Evolutionary conservation across 2,329 filamentous ascomycete genomes (phyloP), one percentile per base, ranked within the genome.

Genomic region (Colletotrichum viniferum): DNA sequence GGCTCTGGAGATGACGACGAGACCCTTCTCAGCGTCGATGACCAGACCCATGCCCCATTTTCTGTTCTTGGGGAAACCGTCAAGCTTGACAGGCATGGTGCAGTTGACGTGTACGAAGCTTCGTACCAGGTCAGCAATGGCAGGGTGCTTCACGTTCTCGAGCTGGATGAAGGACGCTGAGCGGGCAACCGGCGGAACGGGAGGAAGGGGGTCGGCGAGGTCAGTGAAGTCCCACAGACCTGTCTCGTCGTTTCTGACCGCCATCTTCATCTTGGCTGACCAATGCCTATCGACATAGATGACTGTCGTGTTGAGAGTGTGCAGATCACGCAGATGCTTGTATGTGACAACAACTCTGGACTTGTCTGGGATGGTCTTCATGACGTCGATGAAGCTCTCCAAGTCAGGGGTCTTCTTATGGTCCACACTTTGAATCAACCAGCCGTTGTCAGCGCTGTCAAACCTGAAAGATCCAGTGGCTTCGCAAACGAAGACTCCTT

Each of bases 11-110:
- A 98, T 96, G 75, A 98, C 91, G 8, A 99, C 97, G 21, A 99
- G 89, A 21, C 97, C 97, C 86, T 98, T 96, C 76, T 97, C 95
- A 1, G 97, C 97, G 84, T 99, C 97, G 77, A 99, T 95, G n/a
- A 99, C 96, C 48, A 99, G 87, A 52, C 97, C 97, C 89, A 98
- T 98, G 1, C 97, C 97, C 86, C 96, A 97, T 85, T 98, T 97
- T 64, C 96, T 91, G 78, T 97, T 95, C 83, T 97, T 95, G 7
- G 97, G 97, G 83, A 98, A 99, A n/a, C 97, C 97, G 83, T 99
- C 97, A 12, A 99, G 90, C 88, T 98, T 98, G 77, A 99, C 88
- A 0, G 97, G 97, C 93, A 99, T 96, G 28, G 93, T 94, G 80
- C 96, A 98, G 78, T 95, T 94, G 71, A 99, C 94, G 52, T 97